Evolutionary conservation across 768 basidiomycete genomes (phyloP).

Genomic region (Boletus pseudo-olivaceus): DNA sequence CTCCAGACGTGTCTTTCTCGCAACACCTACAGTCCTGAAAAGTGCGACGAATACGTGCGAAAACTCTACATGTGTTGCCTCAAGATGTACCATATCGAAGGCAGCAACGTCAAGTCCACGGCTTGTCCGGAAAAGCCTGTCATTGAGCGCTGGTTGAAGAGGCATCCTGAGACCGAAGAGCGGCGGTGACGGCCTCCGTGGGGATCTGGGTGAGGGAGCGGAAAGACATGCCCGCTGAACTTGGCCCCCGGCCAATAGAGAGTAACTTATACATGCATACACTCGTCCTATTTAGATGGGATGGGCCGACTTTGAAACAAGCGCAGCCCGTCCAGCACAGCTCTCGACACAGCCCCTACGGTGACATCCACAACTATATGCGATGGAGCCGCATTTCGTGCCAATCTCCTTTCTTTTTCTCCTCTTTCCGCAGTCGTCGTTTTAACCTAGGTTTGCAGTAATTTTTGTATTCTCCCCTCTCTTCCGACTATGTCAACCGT

Average conservation of each 20-base stretch:
- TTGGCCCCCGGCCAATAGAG: not conserved
- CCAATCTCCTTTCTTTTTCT: not conserved
- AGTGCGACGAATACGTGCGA: constrained; percentile 50
- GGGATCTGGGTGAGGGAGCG: not conserved
- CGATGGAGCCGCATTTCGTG: not conserved
- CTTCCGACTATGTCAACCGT: constrained; percentile 10
- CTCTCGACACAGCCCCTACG: constrained; percentile 2
- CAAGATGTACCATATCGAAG: constrained; percentile 46
- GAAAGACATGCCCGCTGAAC: not conserved
- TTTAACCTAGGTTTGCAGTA: not conserved
- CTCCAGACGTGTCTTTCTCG: constrained; percentile 61
- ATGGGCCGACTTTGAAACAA: not conserved
- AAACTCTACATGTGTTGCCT: constrained; percentile 62
- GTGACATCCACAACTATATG: not conserved
- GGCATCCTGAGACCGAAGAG: constrained; percentile 1
- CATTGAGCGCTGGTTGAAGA: constrained; percentile 57
- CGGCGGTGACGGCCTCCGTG: not conserved
- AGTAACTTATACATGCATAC: not conserved
- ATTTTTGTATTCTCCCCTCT: not conserved
- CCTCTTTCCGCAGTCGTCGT: not conserved
- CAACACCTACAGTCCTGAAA: constrained; percentile 63
- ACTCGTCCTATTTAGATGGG: not conserved
- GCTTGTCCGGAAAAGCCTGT: constrained; percentile 58
- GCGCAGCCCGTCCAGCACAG: not conserved
- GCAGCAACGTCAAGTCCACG: constrained; percentile 45